Evolutionary conservation across 306 rosid species (phyloP).

Genomic region (Lablab purpureus): DNA sequence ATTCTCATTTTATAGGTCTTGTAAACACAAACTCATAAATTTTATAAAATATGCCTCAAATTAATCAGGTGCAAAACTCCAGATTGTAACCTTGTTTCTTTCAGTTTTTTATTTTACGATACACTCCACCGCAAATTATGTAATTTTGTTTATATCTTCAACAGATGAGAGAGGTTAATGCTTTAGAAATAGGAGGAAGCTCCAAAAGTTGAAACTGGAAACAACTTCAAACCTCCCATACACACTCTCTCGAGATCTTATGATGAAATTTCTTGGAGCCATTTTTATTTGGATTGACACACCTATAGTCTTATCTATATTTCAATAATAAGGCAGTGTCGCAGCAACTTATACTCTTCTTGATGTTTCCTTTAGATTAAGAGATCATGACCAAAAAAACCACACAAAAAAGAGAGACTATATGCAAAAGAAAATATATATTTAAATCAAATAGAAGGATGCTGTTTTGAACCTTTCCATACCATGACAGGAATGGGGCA

Average conservation of each 20-base stretch:
- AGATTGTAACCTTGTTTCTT: background rate
- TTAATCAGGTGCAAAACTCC: background rate
- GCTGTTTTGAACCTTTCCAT: slow-evolving; percentile 24
- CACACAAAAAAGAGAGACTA: background rate
- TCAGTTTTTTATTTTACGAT: background rate
- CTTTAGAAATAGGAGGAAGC: background rate
- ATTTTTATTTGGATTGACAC: background rate
- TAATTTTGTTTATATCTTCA: background rate
- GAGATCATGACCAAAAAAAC: background rate
- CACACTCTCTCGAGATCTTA: background rate
- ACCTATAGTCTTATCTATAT: background rate
- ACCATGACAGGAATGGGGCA: background rate
- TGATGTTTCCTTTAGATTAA: background rate
- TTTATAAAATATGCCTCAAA: background rate
- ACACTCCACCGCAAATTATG: background rate
- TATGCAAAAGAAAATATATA: background rate
- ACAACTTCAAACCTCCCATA: background rate
- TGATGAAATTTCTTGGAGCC: background rate
- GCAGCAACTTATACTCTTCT: background rate
- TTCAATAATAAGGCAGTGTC: background rate
- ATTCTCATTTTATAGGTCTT: slow-evolving; percentile 12
- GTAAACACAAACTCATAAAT: background rate
- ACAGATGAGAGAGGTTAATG: background rate
- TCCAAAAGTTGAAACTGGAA: background rate
- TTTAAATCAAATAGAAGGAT: background rate